phyloP scores from a whole-genome alignment of 2,329 filamentous ascomycete genomes.

The Calonectria henricotiae region DNA sequence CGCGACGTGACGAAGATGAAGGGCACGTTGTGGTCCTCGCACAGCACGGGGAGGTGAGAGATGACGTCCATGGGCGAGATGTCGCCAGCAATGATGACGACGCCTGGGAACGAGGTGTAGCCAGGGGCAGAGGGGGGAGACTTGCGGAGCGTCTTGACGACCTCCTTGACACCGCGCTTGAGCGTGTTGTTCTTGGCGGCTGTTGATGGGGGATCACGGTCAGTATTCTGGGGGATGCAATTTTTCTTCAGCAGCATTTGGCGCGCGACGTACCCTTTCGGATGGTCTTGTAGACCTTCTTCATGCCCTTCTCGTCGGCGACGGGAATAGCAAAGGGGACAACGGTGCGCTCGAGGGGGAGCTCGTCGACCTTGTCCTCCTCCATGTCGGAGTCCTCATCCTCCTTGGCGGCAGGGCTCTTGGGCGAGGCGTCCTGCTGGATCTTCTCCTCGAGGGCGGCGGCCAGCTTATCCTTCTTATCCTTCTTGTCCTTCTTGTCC shows the following conservation, averaged over 20 bases:
- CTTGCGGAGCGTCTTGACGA: conserved; percentile 98
- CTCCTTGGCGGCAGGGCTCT: conserved; percentile 60
- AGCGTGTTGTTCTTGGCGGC: conserved; percentile 96
- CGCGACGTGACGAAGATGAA: conserved; percentile 96
- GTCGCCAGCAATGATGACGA: conserved; percentile 95
- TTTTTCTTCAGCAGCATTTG: conserved; percentile 1
- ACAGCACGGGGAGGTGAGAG: conserved; percentile 96
- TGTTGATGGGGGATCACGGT: conserved; percentile 59
- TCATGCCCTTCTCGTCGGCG: conserved; percentile 82
- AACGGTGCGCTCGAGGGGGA: conserved; percentile 71
- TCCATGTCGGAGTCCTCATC: conserved; percentile 66
- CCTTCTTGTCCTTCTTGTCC: conserved; percentile 78
- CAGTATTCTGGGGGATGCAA: conserved; percentile 31
- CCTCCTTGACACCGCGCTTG: conserved; percentile 98
- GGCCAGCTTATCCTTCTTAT: conserved; percentile 82
- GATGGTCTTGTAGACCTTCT: conserved; percentile 74
- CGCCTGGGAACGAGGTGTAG: conserved; percentile 75
- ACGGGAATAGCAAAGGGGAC: conserved; percentile 89
- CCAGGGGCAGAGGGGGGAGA: conserved; percentile 80
- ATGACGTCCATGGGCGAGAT: conserved; percentile 99
- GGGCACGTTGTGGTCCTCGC: conserved; percentile 97
- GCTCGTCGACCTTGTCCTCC: conserved; percentile 63
- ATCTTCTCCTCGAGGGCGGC: conserved; percentile 78
- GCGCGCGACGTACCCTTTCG: conserved; percentile 66
- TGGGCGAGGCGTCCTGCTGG: conserved; percentile 69